A percentile compares a stretch with the other conserved stretches of the same genome.
Evolutionary conservation across 768 basidiomycete species (phyloP).

Genomic region (Omphalotus guepiniiformis): DNA sequence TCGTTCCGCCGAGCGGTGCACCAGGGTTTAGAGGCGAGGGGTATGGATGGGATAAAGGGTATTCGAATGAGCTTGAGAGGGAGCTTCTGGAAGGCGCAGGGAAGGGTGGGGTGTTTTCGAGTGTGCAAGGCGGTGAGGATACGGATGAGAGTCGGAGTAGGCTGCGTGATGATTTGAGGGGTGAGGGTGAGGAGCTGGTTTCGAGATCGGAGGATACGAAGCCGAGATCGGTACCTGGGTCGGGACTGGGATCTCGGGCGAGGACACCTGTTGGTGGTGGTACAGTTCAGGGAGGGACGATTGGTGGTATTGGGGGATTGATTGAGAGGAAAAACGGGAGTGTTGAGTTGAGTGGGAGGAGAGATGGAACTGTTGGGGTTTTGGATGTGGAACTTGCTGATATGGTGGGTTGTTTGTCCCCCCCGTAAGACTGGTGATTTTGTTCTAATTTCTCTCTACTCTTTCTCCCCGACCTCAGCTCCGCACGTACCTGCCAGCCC

Average conservation of each 20-base stretch:
- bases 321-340: constrained; percentile 48
- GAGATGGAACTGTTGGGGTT: constrained; percentile 48
- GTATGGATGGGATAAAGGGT: constrained; percentile 66
- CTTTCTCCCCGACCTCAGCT: constrained; percentile 39
- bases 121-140: too few species aligned
- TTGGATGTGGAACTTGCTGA: constrained; percentile 53
- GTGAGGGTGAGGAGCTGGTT: too few species aligned
- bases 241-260: too few species aligned
- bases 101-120: too few species aligned
- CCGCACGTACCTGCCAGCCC: constrained; percentile 66
- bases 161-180: too few species aligned
- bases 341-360: constrained; percentile 52
- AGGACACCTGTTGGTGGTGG: too few species aligned
- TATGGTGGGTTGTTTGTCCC: constrained; percentile 41
- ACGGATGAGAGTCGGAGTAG: too few species aligned
- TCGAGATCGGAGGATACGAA: too few species aligned
- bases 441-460: neutral
- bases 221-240: too few species aligned
- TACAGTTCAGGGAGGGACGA: too few species aligned
- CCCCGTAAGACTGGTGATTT: neutral
- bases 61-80: constrained; percentile 41
- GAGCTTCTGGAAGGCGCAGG: constrained; percentile 26
- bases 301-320: constrained; percentile 40
- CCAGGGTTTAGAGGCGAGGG: constrained; percentile 71
- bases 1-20: constrained; percentile 53